These are phyloP conservation scores for Effrenium voratum DNA, from an alignment of 73 alveolate genomes.

Conservation along the genomic window DNA sequence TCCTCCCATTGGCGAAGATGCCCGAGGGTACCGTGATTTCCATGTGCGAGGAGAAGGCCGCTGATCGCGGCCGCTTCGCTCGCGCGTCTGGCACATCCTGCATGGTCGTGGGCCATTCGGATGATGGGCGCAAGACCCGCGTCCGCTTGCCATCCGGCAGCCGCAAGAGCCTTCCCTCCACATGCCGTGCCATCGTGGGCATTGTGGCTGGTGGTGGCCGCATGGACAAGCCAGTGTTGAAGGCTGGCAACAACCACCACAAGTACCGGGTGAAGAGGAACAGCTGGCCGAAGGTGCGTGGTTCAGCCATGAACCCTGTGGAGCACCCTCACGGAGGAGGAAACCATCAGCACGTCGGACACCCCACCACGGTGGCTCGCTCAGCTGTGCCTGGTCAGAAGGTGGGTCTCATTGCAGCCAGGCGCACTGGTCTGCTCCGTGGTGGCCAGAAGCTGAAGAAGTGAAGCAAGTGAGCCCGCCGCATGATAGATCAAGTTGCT, in stretches of 20 bases:
- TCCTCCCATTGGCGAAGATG: constrained; percentile 97
- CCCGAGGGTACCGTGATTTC: constrained; percentile 99
- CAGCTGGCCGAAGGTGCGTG: constrained; percentile 98
- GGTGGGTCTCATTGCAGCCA: constrained; percentile 95
- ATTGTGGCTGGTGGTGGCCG: constrained; percentile 99
- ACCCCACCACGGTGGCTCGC: constrained; percentile 98
- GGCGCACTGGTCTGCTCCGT: constrained; percentile 90
- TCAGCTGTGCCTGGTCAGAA: constrained; percentile 98
- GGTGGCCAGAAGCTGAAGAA: constrained; percentile 75
- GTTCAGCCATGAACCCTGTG: constrained; percentile 99
- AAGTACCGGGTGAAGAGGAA: constrained; percentile 98
- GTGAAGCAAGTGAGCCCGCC: neutral
- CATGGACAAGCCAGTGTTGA: constrained; percentile 98
- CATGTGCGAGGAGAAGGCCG: constrained; percentile 97
- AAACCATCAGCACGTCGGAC: constrained; percentile 99
- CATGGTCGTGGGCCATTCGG: constrained; percentile 98
- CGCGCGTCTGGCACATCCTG: constrained; percentile 98
- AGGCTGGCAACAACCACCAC: constrained; percentile 98
- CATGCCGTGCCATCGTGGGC: constrained; percentile 99
- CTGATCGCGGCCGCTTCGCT: constrained; percentile 98
- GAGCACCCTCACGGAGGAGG: constrained; percentile 99
- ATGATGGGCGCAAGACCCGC: constrained; percentile 96
- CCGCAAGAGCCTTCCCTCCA: constrained; percentile 96
- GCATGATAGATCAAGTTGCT: too few relatives aligned
- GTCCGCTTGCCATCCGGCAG: constrained; percentile 98